Evolutionary conservation across 2,329 filamentous ascomycete genomes (phyloP), one percentile per base, ranked within the genome.

Genomic region (Diaporthe capsici): DNA sequence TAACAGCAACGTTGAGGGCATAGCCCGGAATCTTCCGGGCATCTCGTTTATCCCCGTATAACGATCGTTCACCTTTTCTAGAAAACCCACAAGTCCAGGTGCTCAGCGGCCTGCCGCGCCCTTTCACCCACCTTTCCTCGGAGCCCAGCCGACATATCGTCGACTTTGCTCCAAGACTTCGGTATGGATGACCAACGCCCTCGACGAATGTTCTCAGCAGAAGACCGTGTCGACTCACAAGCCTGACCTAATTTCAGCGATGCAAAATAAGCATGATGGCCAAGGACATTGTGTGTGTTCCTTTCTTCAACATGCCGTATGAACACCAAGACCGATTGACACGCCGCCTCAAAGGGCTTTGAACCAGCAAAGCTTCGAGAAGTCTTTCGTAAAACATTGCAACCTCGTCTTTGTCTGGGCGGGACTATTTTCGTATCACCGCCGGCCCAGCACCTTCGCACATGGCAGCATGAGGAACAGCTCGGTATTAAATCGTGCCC

Each of bases 261-360:
- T 53, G 22, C 47, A 28, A 20, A 53, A 39, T 10, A 37, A 13
- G 34, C 15, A 9, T 20, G 6, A 10, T 53, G 3, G 34, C 28
- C 65, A 70, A 42, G 34, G 34, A 15, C 9, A 53, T 28, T 70
- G 49, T 55, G 6, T 3, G 49, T 10, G 49, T 55, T 53, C 22
- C 44, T 49, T 37, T 53, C 47, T 70, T 53, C 49, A 28, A 39
- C 1, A 37, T 39, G 47, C 65, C n/a, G 22, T 28, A 31, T 39
- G 47, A 20, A 31, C n/a, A 70, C 65, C 65, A 70, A 70, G 65
- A 70, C 49, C 34, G 22, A 42, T 70, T 55, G 49, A 37, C 65
- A 28, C 47, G 47, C 22, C 31, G 47, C 31, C 47, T 68, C 31
- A 68, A 68, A 68, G 65, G 15, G 8, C 15, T 53, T 42, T 55